Conservation (phyloP, 2,329 filamentous ascomycete genomes). For the Aspergillus awamori region DNA sequence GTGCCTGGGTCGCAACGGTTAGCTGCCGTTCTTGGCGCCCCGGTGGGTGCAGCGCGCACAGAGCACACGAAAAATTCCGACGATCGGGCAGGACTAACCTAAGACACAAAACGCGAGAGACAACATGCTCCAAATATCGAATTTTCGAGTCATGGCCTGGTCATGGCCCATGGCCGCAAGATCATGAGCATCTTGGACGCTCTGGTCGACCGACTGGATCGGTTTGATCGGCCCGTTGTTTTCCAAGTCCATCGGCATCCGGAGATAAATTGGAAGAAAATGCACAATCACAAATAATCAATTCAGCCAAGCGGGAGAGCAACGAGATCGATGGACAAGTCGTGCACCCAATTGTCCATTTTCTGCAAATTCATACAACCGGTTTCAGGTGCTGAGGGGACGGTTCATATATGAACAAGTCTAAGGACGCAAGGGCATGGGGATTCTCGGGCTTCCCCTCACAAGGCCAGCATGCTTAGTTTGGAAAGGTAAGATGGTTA, state of each 20-base stretch:
- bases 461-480: constrained; percentile 6
- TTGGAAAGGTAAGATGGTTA: constrained; percentile 1
- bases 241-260: constrained; percentile 37
- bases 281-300: not conserved
- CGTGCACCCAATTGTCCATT: constrained; percentile 27
- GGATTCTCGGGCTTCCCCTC: constrained; percentile 6
- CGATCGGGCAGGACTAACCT: constrained; percentile 29
- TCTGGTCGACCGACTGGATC: constrained; percentile 35
- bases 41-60: not conserved
- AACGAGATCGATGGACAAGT: constrained; percentile 24
- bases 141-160: constrained; percentile 51
- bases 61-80: not conserved
- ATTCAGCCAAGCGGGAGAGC: constrained; percentile 29
- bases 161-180: constrained; percentile 48
- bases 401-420: constrained; percentile 5
- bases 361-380: constrained; percentile 22
- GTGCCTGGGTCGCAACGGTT: constrained; percentile 41
- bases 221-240: constrained; percentile 31
- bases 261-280: not conserved
- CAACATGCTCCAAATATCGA: constrained; percentile 60
- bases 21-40: constrained; percentile 14
- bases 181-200: constrained; percentile 45
- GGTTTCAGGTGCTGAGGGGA: not conserved
- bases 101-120: constrained; percentile 60
- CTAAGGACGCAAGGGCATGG: constrained; percentile 2